These are phyloP conservation scores for Allomyces macrogynus DNA, from an alignment of 192 early-diverging fungal genomes.

Conservation along the genomic window DNA sequence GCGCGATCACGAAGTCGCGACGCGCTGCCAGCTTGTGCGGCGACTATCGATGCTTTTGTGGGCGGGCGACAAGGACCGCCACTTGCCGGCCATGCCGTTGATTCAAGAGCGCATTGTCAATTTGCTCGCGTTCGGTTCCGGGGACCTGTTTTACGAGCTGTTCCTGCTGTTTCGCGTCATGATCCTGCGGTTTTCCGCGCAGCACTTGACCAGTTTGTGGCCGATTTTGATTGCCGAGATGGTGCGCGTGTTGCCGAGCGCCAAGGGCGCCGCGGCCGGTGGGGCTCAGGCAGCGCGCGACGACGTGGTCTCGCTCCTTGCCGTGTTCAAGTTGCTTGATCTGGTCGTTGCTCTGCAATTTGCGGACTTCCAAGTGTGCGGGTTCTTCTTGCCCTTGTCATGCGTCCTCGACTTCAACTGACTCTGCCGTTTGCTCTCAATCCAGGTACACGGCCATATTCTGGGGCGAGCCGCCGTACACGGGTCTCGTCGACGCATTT, in stretches of 20 bases:
- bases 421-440: no score
- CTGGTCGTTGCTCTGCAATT: no score
- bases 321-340: no score
- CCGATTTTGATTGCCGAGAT: background rate
- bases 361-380: no score
- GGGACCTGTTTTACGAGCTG: background rate
- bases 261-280: no score
- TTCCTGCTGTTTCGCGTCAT: background rate
- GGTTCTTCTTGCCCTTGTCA: no score
- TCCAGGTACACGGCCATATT: no score
- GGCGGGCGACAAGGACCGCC: background rate
- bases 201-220: background rate
- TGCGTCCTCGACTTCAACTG: no score
- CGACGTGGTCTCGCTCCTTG: no score
- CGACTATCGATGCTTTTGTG: background rate
- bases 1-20: background rate
- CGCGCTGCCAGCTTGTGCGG: background rate
- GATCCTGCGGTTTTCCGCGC: background rate
- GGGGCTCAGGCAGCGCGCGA: no score
- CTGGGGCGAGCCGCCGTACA: no score
- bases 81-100: background rate
- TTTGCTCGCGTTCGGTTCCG: background rate
- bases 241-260: background rate
- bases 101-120: background rate
- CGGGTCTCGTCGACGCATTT: no score